Percentiles rank a stretch among this genome's conserved stretches.
These are phyloP conservation scores for Lipomyces yamadae DNA, from an alignment of 805 yeast species.

Conservation along the genomic window DNA sequence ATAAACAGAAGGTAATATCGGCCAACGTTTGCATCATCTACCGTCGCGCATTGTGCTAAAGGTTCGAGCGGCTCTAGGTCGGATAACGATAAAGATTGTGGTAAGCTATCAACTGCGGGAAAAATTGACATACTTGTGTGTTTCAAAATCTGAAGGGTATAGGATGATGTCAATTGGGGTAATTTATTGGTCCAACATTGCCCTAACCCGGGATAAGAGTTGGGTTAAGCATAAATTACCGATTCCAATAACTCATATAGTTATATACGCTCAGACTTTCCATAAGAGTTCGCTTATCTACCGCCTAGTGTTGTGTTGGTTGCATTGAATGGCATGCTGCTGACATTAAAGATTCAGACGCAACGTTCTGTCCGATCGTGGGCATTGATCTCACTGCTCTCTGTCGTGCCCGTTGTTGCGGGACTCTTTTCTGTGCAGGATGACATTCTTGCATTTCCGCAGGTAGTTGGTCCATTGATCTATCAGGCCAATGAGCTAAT, in stretches of 20 bases:
- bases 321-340: neutral
- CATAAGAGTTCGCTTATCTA: neutral
- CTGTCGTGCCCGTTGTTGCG: neutral
- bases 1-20: constrained; percentile 14
- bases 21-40: neutral
- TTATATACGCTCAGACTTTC: too few species aligned
- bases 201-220: too few species aligned
- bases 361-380: neutral
- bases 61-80: constrained; percentile 17
- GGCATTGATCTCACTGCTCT: neutral
- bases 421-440: constrained; percentile 32
- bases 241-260: too few species aligned
- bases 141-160: neutral
- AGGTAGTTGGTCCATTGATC: constrained; percentile 15
- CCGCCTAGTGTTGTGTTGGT: neutral
- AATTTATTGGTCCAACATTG: too few species aligned
- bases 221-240: too few species aligned
- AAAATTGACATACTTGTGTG: neutral
- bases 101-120: neutral
- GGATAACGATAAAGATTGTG: neutral
- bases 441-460: constrained; percentile 37
- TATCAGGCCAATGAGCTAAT: neutral
- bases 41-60: neutral
- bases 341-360: neutral
- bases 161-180: too few species aligned